Conservation (phyloP, 768 basidiomycete genomes). For the Tricholoma matsutake region DNA sequence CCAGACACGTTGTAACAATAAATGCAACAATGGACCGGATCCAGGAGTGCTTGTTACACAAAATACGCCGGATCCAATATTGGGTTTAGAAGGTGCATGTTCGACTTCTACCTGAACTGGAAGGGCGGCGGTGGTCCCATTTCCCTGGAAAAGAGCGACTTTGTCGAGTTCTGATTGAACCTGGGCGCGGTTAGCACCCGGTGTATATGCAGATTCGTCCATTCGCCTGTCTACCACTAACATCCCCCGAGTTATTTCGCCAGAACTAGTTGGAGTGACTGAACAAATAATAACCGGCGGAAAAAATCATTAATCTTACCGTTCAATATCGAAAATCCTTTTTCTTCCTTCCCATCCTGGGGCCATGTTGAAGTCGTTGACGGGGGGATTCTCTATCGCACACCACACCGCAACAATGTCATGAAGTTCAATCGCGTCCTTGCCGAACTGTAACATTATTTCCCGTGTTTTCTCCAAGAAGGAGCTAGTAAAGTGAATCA, state of each 20-base stretch:
- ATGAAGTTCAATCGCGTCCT: slow-evolving; percentile 87
- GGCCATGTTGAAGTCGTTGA: slow-evolving; percentile 28
- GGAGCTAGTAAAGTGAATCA: slow-evolving; percentile 76
- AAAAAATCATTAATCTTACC: slow-evolving; percentile 37
- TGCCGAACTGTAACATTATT: slow-evolving; percentile 76
- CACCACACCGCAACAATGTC: slow-evolving; percentile 91
- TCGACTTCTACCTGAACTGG: slow-evolving; percentile 57
- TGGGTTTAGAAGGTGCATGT: slow-evolving; percentile 11
- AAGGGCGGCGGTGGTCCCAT: slow-evolving; percentile 48
- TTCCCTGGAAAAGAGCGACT: slow-evolving; percentile 26
- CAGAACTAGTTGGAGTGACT: slow-evolving; percentile 36
- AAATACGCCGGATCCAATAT: slow-evolving; percentile 33
- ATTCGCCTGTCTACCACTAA: slow-evolving; percentile 77
- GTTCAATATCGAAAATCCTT: slow-evolving; percentile 66
- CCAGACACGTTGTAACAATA: slow-evolving; percentile 60
- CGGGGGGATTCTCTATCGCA: slow-evolving; percentile 68
- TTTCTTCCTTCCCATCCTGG: slow-evolving; percentile 54
- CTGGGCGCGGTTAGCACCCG: slow-evolving; percentile 62
- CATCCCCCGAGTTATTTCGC: slow-evolving; percentile 85
- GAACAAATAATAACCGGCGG: neutral
- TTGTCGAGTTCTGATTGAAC: slow-evolving; percentile 53
- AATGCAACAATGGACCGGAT: slow-evolving; percentile 40
- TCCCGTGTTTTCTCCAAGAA: slow-evolving; percentile 73
- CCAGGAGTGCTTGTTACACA: slow-evolving; percentile 69
- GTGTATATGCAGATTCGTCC: slow-evolving; percentile 60